Base-by-base conservation (phyloP, 169 alveolate species). In the Eimeria nieschulzi region DNA sequence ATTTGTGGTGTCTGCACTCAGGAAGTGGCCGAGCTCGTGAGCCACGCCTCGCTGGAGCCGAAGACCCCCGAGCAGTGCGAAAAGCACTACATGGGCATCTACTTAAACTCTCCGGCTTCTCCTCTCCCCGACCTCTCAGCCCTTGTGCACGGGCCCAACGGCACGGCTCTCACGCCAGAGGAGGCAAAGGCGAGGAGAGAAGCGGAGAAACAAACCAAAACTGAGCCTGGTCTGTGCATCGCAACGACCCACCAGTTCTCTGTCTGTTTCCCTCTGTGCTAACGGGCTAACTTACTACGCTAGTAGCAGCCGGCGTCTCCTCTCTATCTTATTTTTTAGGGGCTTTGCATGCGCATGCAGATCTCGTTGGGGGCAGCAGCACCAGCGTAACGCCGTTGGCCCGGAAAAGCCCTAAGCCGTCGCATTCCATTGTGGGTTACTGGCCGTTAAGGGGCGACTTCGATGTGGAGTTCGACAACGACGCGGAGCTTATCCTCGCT, bases 391-490 rank as follows among this genome's bases (percentile, higher is more conserved):
- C 82, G 54, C 66, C 80, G 8, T 25, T 83, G 78, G 53, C 85
- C 51, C 85, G 85, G 0, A 46, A 46, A 23, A 53, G 70, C 33
- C 73, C 92, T 51, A 95, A 92, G 72, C 95, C 96, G 56, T 95
- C 96, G 87, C 97, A 97, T 25, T 97, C 96, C 87, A 95, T 95
- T 55, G 96, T 96, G 56, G 99, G 99, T 3, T 98, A 97, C 92
- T 95, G 98, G 98, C 99, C 99, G 25, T 94, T 97, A 87, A 96
- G 99, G 93, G 99, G 99, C 9, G 99, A 99, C 92, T 99, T 99
- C 94, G 99, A 99, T 91, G 96, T 97, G 17, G 99, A 99, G 90
- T 99, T 97, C 94, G 99, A 98, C 93, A 97, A 98, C 95, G 99
- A 99, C 96, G 99, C 99, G 23, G 99, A 99, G 93, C 94, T 98